Conservation (phyloP, 2,329 filamentous ascomycete species). For the Plenodomus tracheiphilus region DNA sequence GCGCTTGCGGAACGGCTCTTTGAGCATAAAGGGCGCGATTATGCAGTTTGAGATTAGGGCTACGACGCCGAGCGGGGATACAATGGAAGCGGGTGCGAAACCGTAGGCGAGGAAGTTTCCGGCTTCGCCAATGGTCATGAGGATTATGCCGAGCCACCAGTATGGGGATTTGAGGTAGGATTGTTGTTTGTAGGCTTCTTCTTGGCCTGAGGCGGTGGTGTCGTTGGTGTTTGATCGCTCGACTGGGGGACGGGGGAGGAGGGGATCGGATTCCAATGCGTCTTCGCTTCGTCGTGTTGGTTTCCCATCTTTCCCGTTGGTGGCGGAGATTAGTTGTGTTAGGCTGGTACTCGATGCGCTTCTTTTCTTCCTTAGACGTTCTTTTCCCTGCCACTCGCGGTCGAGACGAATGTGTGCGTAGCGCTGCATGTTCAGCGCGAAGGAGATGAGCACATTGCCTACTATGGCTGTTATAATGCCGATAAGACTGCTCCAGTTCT, state of each 20-base stretch:
- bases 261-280: slow-evolving; percentile 41
- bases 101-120: slow-evolving; percentile 98
- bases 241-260: slow-evolving; percentile 18
- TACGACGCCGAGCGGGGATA: slow-evolving; percentile 95
- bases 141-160: slow-evolving; percentile 92
- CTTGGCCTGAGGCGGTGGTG: slow-evolving; percentile 20
- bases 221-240: slow-evolving; percentile 33
- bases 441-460: slow-evolving; percentile 90
- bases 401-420: slow-evolving; percentile 90
- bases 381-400: slow-evolving; percentile 63
- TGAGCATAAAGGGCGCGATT: slow-evolving; percentile 91
- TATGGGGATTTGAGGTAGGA: slow-evolving; percentile 89
- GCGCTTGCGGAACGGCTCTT: slow-evolving; percentile 81
- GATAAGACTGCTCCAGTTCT: slow-evolving; percentile 85
- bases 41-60: slow-evolving; percentile 95
- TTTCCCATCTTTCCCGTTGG: slow-evolving; percentile 26
- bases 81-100: slow-evolving; percentile 95
- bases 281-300: slow-evolving; percentile 16
- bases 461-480: slow-evolving; percentile 91
- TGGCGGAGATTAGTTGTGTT: slow-evolving; percentile 19
- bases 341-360: slow-evolving; percentile 49
- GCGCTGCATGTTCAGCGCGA: slow-evolving; percentile 93
- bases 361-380: slow-evolving; percentile 35
- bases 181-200: slow-evolving; percentile 55
- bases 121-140: slow-evolving; percentile 91